Evolutionary conservation across 2,329 filamentous ascomycete species (phyloP), one percentile per base, ranked within the genome.

Genomic region (Paracoccidioides lutzii): DNA sequence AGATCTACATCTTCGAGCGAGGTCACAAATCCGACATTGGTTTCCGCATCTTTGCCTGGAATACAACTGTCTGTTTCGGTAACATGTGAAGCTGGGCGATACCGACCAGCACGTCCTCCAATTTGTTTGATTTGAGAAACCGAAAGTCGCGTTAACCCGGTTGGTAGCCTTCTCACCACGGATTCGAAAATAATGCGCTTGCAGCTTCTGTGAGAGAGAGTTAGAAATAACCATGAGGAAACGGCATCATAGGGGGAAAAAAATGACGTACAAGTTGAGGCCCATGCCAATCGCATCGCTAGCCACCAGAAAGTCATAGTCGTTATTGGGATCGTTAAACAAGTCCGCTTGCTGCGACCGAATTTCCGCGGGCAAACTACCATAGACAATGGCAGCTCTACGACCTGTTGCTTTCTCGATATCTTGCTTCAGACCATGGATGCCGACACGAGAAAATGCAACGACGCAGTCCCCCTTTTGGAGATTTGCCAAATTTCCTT

Each of bases 281-380:
- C 94, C 93, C 91, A 98, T 97, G 41, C 93, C 93, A 59, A 98
- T 91, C 49, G 93, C 93, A 71, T 96, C 90, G 63, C 89, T 96
- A 7, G 94, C 93, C 32, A 93, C 90, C 5, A 98, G 76, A 63
- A 84, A 94, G 67, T 98, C 93, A 67, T 96, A 98, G 58, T 96
- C 90, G 67, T 94, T 98, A 66, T 95, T 72, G 0, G 90, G 90
- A 60, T 97, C 88, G 66, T 98, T 98, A 77, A 98, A 98, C 0
- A 97, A 76, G 14, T 83, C 82, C 0, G 93, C 93, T 72, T 98
- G 93, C 66, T 91, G 84, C 3, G 90, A 89, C 59, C 93, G 82
- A 43, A 91, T 95, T 69, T 98, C 93, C 1, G 93, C 91, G 0
- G 93, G 93, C 45, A 98, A 71, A 52, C 85, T 84, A 42, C 93